Base-by-base conservation (phyloP, 2,329 filamentous ascomycete genomes). In the Cladophialophora exuberans region DNA sequence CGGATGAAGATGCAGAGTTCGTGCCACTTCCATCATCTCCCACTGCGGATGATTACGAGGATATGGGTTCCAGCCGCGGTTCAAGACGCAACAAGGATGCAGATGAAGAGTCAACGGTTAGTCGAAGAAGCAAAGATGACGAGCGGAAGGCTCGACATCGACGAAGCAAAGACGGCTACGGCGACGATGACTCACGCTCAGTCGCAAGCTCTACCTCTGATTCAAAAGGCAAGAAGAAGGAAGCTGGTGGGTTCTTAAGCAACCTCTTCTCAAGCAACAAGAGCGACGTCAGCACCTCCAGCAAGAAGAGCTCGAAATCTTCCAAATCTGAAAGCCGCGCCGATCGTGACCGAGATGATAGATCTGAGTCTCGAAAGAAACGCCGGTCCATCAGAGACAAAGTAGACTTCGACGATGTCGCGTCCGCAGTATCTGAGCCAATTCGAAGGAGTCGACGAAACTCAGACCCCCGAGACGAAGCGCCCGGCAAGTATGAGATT, bases 311-410 rank as follows among this genome's bases (percentile, higher is more conserved):
- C 13, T 72, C 72, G 9, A 67, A 67, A 48, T 69, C 70, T 3
- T 51, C 54, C 13, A 63, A 70, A 51, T 73, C 73, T 9, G 72
- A 74, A 58, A 62, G 65, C 46, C 69, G 65, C 52, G 55, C 64
- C 39, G 69, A 71, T 10, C 17, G 75, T 76, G 15, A 71, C 71
- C 43, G 69, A 33, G 68, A 75, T 51, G 45, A 65, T 62, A 60
- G 69, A 66, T 52, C 65, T 66, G 53, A 65, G 65, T 59, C 70
- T 66, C 66, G 68, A n/a, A 61, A 54, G 39, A 64, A 64, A 45
- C 60, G 59, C 15, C 59, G 59, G 43, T 60, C 62, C 4, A n/a
- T n/a, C n/a, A 59, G 52, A 31, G 46, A 53, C n/a, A 47, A 35
- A 41, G 4, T 23, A 7, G 60, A 56, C 10, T 33, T 49, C 15